These are phyloP conservation scores for Panaeolus papilionaceus DNA, from an alignment of 768 basidiomycete species.

Conservation along the genomic window DNA sequence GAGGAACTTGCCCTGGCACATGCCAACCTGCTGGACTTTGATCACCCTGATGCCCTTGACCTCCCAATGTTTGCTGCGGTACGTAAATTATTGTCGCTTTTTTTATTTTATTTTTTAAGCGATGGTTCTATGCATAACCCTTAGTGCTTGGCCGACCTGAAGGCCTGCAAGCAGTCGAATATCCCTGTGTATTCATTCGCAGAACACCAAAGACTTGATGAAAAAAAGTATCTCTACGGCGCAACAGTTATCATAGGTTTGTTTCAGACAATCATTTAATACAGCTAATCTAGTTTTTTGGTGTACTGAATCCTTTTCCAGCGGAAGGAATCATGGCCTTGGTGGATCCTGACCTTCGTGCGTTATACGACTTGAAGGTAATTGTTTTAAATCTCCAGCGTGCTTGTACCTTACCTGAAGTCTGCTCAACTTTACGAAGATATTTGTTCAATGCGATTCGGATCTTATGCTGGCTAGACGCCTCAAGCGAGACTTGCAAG, in stretches of 20 bases:
- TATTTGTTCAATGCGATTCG: constrained; percentile 93
- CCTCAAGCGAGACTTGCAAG: constrained; percentile 85
- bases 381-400: not conserved
- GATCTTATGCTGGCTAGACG: constrained; percentile 97
- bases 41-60: constrained; percentile 94
- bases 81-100: constrained; percentile 31
- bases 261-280: constrained; percentile 20
- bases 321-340: constrained; percentile 94
- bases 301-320: constrained; percentile 28
- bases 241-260: constrained; percentile 89
- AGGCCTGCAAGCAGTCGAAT: constrained; percentile 81
- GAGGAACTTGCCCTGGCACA: constrained; percentile 88
- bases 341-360: constrained; percentile 77
- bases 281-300: not conserved
- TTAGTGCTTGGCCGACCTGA: constrained; percentile 87
- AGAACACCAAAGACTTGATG: constrained; percentile 81
- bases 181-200: constrained; percentile 96
- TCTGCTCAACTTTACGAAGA: constrained; percentile 40
- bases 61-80: constrained; percentile 86
- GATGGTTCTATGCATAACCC: not conserved
- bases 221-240: constrained; percentile 90
- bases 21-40: constrained; percentile 81
- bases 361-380: constrained; percentile 92
- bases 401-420: not conserved
- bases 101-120: not conserved